Evolutionary conservation across 1,139 yeast genomes (phyloP).

Genomic region (Kluyveromyces marxianus): DNA sequence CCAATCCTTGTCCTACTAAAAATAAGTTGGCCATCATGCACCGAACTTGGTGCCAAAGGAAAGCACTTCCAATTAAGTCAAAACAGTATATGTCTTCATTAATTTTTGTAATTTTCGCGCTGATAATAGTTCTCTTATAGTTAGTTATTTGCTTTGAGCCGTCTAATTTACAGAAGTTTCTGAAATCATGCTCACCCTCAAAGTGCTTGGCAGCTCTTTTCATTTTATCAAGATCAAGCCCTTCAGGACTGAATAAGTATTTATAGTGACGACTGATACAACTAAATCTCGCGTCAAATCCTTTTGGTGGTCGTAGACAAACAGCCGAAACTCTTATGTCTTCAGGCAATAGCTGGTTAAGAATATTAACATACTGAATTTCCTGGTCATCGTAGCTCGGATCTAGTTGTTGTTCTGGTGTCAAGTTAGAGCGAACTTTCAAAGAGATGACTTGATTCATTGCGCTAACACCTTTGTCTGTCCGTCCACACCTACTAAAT

Average conservation of each 20-base stretch:
- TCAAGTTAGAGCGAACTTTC: slow-evolving; percentile 60
- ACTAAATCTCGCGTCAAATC: slow-evolving; percentile 88
- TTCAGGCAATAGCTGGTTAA: slow-evolving; percentile 70
- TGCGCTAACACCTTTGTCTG: slow-evolving; percentile 96
- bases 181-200: slow-evolving; percentile 78
- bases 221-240: slow-evolving; percentile 62
- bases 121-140: slow-evolving; percentile 50
- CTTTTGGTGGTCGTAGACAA: slow-evolving; percentile 72
- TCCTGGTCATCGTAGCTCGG: slow-evolving; percentile 55
- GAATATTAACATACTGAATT: slow-evolving; percentile 63
- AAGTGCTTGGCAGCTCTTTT: slow-evolving; percentile 55
- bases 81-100: slow-evolving; percentile 49
- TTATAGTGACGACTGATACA: slow-evolving; percentile 78
- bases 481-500: slow-evolving; percentile 91
- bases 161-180: slow-evolving; percentile 91
- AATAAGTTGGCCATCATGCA: slow-evolving; percentile 86
- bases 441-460: slow-evolving; percentile 89
- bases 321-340: slow-evolving; percentile 81
- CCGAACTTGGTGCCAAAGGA: slow-evolving; percentile 96
- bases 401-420: slow-evolving; percentile 49
- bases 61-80: slow-evolving; percentile 82
- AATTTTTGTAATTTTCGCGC: slow-evolving; percentile 43
- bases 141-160: slow-evolving; percentile 88
- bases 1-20: slow-evolving; percentile 72
- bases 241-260: slow-evolving; percentile 56